phyloP scores from a whole-genome alignment of 306 rosid genomes.

The Begonia loranthoides region DNA sequence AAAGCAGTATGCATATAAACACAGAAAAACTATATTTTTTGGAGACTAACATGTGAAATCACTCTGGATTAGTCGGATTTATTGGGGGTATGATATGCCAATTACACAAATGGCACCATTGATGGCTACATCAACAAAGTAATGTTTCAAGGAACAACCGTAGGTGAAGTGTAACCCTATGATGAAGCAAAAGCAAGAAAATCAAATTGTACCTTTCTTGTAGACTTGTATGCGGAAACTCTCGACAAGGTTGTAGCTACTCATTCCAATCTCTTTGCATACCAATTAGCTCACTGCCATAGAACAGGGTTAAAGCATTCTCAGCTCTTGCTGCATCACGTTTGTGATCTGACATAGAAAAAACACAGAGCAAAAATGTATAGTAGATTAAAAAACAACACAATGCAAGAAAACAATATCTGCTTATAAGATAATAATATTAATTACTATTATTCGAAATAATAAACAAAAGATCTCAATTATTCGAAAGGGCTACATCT shows the following conservation, averaged over 20 bases:
- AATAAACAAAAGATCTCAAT: too few relatives aligned
- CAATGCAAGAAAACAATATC: not conserved
- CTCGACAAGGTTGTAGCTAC: constrained; percentile 96
- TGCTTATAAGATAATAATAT: not conserved
- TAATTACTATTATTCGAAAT: too few relatives aligned
- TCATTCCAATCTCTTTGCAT: constrained; percentile 99
- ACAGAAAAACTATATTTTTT: not conserved
- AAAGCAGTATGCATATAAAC: too few relatives aligned
- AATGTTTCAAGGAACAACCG: constrained; percentile 12
- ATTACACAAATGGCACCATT: constrained; percentile 94
- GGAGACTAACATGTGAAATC: constrained; percentile 94
- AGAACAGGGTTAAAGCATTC: constrained; percentile 75
- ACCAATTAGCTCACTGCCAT: constrained; percentile 92
- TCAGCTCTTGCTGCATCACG: constrained; percentile 96
- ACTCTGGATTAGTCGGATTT: constrained; percentile 97
- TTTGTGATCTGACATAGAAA: constrained; percentile 59
- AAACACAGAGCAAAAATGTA: not conserved
- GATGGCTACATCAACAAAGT: constrained; percentile 76
- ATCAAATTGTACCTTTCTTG: constrained; percentile 68
- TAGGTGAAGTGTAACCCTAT: constrained; percentile 4
- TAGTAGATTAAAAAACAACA: constrained; percentile 3
- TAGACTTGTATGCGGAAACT: constrained; percentile 78
- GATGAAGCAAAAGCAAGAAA: not conserved
- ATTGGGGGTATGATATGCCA: constrained; percentile 89
- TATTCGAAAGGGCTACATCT: too few relatives aligned